Conservation (phyloP, 768 basidiomycete genomes). For the Boletus subcaerulescens region DNA sequence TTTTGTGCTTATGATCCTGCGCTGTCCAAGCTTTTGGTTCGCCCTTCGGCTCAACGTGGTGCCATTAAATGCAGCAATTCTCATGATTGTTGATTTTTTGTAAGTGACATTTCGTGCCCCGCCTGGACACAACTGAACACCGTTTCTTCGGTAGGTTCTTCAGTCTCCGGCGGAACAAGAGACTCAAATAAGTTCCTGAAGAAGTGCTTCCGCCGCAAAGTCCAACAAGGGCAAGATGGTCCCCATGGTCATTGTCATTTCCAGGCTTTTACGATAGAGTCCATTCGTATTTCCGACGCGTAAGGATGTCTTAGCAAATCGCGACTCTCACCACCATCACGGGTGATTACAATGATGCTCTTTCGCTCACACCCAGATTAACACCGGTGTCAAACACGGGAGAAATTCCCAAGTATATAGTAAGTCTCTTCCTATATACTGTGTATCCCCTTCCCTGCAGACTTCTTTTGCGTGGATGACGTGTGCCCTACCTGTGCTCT, state of each 20-base stretch:
- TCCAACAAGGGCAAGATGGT: not conserved
- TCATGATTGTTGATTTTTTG: not conserved
- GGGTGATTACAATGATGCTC: not conserved
- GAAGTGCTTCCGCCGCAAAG: not conserved
- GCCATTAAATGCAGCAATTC: not conserved
- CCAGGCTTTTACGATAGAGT: not conserved
- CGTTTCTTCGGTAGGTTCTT: conserved; percentile 1
- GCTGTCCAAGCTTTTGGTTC: not conserved
- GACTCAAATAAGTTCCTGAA: not conserved
- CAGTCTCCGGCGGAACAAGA: conserved; percentile 9
- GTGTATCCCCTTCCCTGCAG: not conserved
- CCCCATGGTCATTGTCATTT: not conserved
- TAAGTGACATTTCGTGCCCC: not conserved
- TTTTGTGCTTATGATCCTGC: not conserved
- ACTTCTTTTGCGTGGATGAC: not conserved
- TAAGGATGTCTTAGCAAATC: not conserved
- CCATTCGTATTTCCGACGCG: not conserved
- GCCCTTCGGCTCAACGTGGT: not conserved
- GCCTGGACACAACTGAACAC: not conserved
- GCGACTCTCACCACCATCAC: not conserved
- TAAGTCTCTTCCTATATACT: not conserved
- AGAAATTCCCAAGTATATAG: not conserved
- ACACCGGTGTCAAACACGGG: not conserved
- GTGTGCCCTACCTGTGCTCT: too few species aligned
- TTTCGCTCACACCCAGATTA: not conserved